Base-by-base conservation (phyloP, 1,284 basidiomycete species). In the Tetrapyrgos nigripes region DNA sequence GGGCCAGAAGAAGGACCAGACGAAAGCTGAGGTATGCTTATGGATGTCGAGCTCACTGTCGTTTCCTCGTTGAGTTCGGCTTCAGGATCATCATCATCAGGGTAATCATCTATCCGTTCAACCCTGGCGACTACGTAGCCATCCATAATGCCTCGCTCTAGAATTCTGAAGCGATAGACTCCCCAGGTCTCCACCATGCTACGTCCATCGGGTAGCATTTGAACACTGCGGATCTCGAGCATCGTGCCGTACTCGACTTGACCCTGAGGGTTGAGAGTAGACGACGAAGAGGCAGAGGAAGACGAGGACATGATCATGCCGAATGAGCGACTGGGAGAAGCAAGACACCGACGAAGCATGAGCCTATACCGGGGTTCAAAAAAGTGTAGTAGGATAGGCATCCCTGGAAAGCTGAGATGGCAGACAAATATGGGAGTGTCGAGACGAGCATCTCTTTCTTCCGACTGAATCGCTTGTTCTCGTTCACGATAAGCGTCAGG, bases 381-480 rank as follows among this genome's bases (percentile, higher is more conserved):
- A 68, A 98, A 89, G 74, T 97, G 95, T 33, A 98, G 77, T 57
- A 92, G 82, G 47, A 92, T 96, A 19, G 94, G 94, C 81, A 96
- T 89, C 53, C 89, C 89, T 1, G 96, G 96, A 77, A 97, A 98
- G 46, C 89, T 88, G 50, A 97, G 86, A 53, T 93, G 92, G 70
- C 91, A 94, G 62, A 96, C 87, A 66, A 98, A 96, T 63, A 98
- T 90, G 48, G 96, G 94, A 13, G 93, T 96, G 69, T 94, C 88
- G 53, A 96, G 82, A 27, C 89, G 81, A 5, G 86, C 82, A 67
- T 93, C 84, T 51, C 87, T 88, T 71, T 93, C 92, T 67, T 94
- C 93, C 50, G 84, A 81, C 62, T 89, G 86, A 51, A 93, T 83
- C 17, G 82, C 75, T 8, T 79, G 74, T 24, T 81, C 83, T 35